Conservation (phyloP, 192 early-diverging fungal genomes). For the Gigaspora rosea region DNA sequence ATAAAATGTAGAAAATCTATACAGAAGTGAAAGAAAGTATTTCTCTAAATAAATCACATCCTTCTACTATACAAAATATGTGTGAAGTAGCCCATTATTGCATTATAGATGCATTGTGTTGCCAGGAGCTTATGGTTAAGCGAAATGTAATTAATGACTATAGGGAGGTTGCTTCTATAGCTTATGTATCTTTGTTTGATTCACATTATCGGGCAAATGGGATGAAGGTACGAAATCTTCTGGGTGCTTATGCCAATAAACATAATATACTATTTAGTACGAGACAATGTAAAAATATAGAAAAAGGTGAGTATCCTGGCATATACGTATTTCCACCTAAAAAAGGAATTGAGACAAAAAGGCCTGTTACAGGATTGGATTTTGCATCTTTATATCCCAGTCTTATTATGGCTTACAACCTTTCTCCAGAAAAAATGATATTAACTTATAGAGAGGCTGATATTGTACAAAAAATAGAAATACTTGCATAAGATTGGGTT, state of each 20-base stretch:
- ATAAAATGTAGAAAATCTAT: too few relatives aligned
- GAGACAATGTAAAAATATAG: background rate
- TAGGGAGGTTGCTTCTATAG: background rate
- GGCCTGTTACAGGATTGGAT: slow-evolving; percentile 7
- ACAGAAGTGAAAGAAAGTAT: too few relatives aligned
- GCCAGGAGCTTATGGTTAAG: slow-evolving; percentile 8
- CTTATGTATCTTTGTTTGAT: background rate
- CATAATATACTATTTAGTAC: background rate
- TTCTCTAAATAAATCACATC: too few relatives aligned
- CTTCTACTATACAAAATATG: too few relatives aligned
- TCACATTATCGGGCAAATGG: slow-evolving; percentile 4
- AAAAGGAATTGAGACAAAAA: slow-evolving; percentile 2
- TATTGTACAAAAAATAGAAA: slow-evolving; percentile 7
- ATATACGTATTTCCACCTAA: background rate
- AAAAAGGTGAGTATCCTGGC: background rate
- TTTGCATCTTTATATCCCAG: slow-evolving; percentile 22
- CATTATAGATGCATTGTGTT: background rate
- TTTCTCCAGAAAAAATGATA: too few relatives aligned
- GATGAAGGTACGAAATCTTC: slow-evolving; percentile 10
- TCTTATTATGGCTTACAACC: slow-evolving; percentile 24
- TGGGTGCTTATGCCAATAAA: background rate
- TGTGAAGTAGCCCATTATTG: slow-evolving; percentile 5
- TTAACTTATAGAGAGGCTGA: too few relatives aligned
- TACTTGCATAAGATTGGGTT: slow-evolving; percentile 10
- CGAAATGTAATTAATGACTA: slow-evolving; percentile 8